Conservation (phyloP, 768 basidiomycete genomes). For the Naganishia vaughanmartiniae region DNA sequence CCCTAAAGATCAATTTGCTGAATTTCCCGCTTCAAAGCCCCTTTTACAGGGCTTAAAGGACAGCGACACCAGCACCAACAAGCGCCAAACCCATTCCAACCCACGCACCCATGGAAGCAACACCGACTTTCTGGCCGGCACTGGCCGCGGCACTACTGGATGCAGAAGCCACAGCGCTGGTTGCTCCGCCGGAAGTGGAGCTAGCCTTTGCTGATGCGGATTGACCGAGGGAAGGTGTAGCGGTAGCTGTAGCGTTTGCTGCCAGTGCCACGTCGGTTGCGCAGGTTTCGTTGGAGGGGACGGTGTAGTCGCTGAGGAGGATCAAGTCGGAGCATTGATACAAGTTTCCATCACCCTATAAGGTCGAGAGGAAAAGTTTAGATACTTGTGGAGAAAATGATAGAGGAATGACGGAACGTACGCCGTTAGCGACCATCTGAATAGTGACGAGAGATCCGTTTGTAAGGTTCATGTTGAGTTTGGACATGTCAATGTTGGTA, state of each 20-base stretch:
- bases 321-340: conserved; percentile 81
- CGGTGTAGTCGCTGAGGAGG: conserved; percentile 59
- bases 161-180: no score
- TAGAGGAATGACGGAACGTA: conserved; percentile 31
- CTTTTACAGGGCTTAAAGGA: no score
- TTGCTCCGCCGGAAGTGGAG: neutral
- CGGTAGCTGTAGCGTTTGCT: conserved; percentile 32
- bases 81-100: no score
- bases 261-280: conserved; percentile 10
- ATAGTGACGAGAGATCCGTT: conserved; percentile 73
- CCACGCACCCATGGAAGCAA: no score
- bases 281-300: conserved; percentile 55
- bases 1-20: no score
- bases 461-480: conserved; percentile 58
- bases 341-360: conserved; percentile 63
- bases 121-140: no score
- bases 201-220: neutral
- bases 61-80: no score
- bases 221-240: conserved; percentile 1
- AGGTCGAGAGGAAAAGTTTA: neutral
- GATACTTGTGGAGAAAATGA: neutral
- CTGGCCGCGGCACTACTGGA: no score
- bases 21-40: no score
- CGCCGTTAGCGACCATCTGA: conserved; percentile 53
- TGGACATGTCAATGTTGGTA: conserved; percentile 63